These are phyloP conservation scores for Marsdenia floribunda DNA, from an alignment of 257 asterid genomes.

Conservation along the genomic window DNA sequence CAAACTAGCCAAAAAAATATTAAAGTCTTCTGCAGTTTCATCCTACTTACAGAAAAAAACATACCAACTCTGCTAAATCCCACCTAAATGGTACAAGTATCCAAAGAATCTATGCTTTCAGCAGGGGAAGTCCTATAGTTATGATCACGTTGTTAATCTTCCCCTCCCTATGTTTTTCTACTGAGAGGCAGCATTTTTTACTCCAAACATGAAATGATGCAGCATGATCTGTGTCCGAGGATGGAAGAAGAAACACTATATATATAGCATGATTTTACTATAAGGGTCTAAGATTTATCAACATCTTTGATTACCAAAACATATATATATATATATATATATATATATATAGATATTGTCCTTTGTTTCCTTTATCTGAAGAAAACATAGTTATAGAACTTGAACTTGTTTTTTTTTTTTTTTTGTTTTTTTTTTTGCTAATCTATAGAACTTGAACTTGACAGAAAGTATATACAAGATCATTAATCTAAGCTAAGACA, in stretches of 20 bases:
- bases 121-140: background rate
- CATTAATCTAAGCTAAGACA: conserved; percentile 2
- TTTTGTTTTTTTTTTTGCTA: too few relatives aligned
- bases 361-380: background rate
- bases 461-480: conserved; percentile 1
- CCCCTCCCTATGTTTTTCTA: background rate
- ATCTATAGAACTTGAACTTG: too few relatives aligned
- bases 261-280: too few relatives aligned
- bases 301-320: background rate
- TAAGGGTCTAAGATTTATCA: background rate
- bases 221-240: background rate
- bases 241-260: background rate
- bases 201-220: background rate
- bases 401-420: too few relatives aligned
- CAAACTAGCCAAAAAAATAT: too few relatives aligned
- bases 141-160: background rate
- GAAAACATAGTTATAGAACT: background rate
- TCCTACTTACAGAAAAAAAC: background rate
- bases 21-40: background rate
- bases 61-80: background rate
- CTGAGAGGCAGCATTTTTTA: background rate
- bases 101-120: background rate
- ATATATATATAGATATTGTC: background rate
- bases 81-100: background rate
- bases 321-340: too few relatives aligned